Evolutionary conservation across 768 basidiomycete genomes (phyloP).

Genomic region (Neoboletus brunneissimus): DNA sequence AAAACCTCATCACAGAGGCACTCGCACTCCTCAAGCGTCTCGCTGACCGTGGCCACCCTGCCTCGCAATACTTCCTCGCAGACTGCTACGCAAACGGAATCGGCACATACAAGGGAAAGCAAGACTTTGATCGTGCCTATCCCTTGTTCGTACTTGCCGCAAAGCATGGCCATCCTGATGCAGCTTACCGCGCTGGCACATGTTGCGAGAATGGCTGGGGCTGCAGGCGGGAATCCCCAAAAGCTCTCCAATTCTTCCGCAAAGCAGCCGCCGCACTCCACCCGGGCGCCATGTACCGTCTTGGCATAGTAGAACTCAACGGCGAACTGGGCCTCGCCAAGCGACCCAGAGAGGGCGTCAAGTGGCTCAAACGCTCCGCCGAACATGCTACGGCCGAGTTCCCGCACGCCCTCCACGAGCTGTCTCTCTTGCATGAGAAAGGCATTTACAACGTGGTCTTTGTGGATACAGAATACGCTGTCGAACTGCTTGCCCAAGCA

Average conservation of each 20-base stretch:
- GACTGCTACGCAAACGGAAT: slow-evolving; percentile 99
- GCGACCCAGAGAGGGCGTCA: slow-evolving; percentile 93
- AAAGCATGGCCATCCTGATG: slow-evolving; percentile 96
- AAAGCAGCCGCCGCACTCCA: slow-evolving; percentile 91
- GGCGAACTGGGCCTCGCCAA: slow-evolving; percentile 86
- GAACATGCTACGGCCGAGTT: slow-evolving; percentile 94
- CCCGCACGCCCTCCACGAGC: slow-evolving; percentile 93
- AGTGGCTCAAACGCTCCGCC: slow-evolving; percentile 97
- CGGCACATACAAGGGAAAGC: slow-evolving; percentile 82
- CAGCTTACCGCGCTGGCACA: slow-evolving; percentile 91
- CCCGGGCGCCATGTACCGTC: slow-evolving; percentile 93
- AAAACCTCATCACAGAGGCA: slow-evolving; percentile 88
- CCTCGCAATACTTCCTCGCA: slow-evolving; percentile 96
- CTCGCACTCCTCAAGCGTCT: slow-evolving; percentile 82
- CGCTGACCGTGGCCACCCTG: slow-evolving; percentile 90
- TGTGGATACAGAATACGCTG: slow-evolving; percentile 93
- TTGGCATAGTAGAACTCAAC: slow-evolving; percentile 94
- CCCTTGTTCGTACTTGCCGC: slow-evolving; percentile 94
- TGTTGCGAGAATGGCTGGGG: slow-evolving; percentile 99
- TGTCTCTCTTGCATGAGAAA: slow-evolving; percentile 91
- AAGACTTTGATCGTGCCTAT: slow-evolving; percentile 97
- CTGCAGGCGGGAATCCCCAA: slow-evolving; percentile 85
- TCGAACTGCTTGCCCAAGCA: slow-evolving; percentile 91
- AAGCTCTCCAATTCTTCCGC: slow-evolving; percentile 89
- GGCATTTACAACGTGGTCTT: slow-evolving; percentile 98